Percentiles rank a stretch among this genome's conserved stretches.
phyloP scores from a whole-genome alignment of 2,329 filamentous ascomycete genomes.

The Pyrenophora tritici-repentis region DNA sequence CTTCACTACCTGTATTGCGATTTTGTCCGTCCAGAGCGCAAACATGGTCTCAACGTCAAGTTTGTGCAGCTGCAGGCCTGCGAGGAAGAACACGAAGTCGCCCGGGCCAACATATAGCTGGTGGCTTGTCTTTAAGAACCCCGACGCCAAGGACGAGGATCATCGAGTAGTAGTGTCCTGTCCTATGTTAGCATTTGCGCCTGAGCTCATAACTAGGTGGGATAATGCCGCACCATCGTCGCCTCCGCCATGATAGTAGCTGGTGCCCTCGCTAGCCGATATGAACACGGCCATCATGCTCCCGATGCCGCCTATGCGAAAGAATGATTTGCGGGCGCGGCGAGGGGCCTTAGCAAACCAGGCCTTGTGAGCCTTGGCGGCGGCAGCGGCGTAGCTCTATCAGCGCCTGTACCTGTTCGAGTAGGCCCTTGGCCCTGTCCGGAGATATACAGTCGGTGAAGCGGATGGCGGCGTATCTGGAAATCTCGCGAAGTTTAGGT shows the following conservation, averaged over 20 bases:
- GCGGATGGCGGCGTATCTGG: slow-evolving; percentile 2
- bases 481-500: slow-evolving; percentile 1
- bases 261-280: neutral
- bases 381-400: neutral
- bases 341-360: neutral
- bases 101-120: neutral
- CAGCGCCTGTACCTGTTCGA: neutral
- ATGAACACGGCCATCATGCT: neutral
- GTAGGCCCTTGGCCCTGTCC: neutral
- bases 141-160: neutral
- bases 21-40: neutral
- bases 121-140: neutral
- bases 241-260: neutral
- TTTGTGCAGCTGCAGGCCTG: slow-evolving; percentile 1
- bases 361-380: neutral
- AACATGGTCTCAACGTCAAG: neutral
- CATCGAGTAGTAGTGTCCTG: neutral
- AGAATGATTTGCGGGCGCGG: neutral
- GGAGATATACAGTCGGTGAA: neutral
- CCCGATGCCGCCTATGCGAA: neutral
- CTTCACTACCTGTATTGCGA: neutral
- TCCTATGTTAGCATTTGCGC: neutral
- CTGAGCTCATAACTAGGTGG: neutral
- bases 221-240: neutral
- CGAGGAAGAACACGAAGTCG: neutral